Evolutionary conservation across 108 stramenopile species (phyloP).

Genomic region (Skeletonema tropicum): DNA sequence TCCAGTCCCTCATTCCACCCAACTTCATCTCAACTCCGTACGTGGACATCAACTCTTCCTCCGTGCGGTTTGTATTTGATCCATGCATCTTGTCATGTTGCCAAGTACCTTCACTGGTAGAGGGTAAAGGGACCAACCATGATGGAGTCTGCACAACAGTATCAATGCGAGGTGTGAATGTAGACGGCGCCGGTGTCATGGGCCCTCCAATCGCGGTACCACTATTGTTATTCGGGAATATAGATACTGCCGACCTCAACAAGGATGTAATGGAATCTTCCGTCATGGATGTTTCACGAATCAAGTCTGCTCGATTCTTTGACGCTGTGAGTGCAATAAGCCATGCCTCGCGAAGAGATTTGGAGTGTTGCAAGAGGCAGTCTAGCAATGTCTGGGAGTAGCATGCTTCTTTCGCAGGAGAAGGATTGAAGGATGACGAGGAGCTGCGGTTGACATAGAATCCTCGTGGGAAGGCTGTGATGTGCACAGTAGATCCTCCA

Average conservation of each 20-base stretch:
- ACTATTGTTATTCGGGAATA: constrained; percentile 40
- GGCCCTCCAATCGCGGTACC: constrained; percentile 48
- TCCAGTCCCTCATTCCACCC: constrained; percentile 93
- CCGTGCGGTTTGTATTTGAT: constrained; percentile 64
- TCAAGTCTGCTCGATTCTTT: constrained; percentile 56
- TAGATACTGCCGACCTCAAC: constrained; percentile 31
- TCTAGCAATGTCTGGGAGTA: constrained; percentile 81
- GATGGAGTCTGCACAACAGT: constrained; percentile 65
- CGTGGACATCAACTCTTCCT: constrained; percentile 72
- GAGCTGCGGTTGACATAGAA: constrained; percentile 91
- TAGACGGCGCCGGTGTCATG: constrained; percentile 30
- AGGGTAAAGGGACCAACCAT: constrained; percentile 71
- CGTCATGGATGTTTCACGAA: constrained; percentile 3
- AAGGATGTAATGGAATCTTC: constrained; percentile 39
- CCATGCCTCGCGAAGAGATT: constrained; percentile 56
- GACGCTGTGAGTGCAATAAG: constrained; percentile 59
- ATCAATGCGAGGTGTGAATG: constrained; percentile 62
- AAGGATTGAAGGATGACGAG: constrained; percentile 78
- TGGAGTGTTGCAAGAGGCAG: constrained; percentile 69
- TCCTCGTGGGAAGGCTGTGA: constrained; percentile 85
- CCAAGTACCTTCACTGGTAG: constrained; percentile 33
- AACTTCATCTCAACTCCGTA: constrained; percentile 90
- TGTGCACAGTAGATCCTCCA: constrained; percentile 46
- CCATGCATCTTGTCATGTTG: constrained; percentile 51
- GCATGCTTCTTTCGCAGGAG: constrained; percentile 72